Conservation (phyloP, 208 protist genomes). For the Tritrichomonas musculus region DNA sequence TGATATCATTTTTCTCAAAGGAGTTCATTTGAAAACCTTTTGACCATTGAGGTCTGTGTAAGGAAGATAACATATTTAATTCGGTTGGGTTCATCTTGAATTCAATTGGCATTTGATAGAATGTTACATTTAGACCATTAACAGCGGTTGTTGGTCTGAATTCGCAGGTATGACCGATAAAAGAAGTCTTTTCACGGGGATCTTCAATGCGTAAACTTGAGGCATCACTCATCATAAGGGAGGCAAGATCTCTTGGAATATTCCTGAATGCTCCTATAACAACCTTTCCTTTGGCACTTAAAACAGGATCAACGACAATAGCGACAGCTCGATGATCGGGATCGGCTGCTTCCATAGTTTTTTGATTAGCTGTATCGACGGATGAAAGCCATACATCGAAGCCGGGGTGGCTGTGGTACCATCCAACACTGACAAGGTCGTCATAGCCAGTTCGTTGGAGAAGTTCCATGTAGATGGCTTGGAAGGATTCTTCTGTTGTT, state of each 20-base stretch:
- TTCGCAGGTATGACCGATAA: too few species aligned
- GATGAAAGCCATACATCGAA: conserved; percentile 99
- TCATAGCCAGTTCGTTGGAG: conserved; percentile 88
- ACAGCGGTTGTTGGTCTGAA: too few species aligned
- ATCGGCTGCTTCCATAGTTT: conserved; percentile 69
- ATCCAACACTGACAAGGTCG: conserved; percentile 99
- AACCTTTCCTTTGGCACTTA: conserved; percentile 98
- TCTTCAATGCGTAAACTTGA: conserved; percentile 70
- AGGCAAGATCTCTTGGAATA: conserved; percentile 78
- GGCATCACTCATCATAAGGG: too few species aligned
- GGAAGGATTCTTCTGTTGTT: conserved; percentile 95
- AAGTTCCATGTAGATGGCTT: conserved; percentile 99
- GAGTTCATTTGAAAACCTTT: background rate
- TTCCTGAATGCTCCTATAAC: conserved; percentile 99
- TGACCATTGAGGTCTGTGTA: background rate
- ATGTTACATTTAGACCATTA: conserved; percentile 90
- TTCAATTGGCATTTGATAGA: conserved; percentile 96
- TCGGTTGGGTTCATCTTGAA: conserved; percentile 99
- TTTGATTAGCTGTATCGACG: conserved; percentile 97
- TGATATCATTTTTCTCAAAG: background rate
- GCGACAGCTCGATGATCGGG: conserved; percentile 92
- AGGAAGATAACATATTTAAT: conserved; percentile 80
- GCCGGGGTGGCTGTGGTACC: conserved; percentile 99
- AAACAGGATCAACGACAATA: conserved; percentile 99
- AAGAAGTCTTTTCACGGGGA: conserved; percentile 98